phyloP scores from a whole-genome alignment of 2,329 filamentous ascomycete species.

The Pestalotiopsis sp. region DNA sequence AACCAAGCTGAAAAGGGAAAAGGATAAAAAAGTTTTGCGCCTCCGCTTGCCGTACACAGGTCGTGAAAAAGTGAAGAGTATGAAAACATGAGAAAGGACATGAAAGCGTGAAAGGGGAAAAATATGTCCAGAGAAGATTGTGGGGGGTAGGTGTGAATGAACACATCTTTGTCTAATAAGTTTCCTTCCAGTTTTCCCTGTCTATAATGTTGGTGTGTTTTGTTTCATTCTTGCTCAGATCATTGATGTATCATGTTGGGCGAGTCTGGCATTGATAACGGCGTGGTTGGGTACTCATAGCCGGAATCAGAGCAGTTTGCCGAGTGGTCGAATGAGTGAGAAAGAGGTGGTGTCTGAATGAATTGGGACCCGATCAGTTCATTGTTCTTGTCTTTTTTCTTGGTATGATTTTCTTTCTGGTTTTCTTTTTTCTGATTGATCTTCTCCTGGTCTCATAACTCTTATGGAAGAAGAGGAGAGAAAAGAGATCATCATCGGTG shows the following conservation, averaged over 20 bases:
- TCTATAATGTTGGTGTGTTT: neutral
- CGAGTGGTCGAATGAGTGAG: constrained; percentile 73
- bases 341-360: constrained; percentile 74
- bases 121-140: constrained; percentile 6
- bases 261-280: constrained; percentile 73
- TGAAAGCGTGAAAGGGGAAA: neutral
- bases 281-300: constrained; percentile 70
- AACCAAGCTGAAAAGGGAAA: too few relatives aligned
- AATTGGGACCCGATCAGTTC: constrained; percentile 53
- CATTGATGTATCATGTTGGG: constrained; percentile 52
- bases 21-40: constrained; percentile 4
- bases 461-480: neutral
- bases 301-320: constrained; percentile 63
- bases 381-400: constrained; percentile 13
- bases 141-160: constrained; percentile 10
- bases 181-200: neutral
- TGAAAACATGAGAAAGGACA: neutral
- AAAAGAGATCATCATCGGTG: constrained; percentile 36
- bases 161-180: constrained; percentile 10
- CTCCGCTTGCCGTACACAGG: constrained; percentile 1
- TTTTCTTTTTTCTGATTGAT: constrained; percentile 14
- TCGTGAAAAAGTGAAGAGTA: neutral
- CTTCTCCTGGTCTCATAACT: neutral
- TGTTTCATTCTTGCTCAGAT: neutral
- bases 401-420: neutral